Conservation (phyloP, 148 eudicot genomes). For the Pouteria glomerata region DNA sequence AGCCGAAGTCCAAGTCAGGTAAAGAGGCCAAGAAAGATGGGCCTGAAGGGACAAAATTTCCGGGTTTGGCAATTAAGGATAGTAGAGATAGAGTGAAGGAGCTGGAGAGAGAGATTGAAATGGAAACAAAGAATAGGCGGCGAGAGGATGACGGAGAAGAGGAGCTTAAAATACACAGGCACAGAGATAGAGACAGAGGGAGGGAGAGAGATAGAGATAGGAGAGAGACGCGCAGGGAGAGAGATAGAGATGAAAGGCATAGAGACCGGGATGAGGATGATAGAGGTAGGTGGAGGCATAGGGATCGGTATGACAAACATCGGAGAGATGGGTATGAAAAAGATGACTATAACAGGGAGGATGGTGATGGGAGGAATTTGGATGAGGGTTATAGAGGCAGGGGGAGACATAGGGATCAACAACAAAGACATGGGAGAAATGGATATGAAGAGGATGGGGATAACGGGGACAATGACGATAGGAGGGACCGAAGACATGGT, state of each 20-base stretch:
- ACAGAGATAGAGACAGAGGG: not conserved
- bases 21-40: slow-evolving; percentile 22
- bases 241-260: slow-evolving; percentile 25
- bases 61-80: slow-evolving; percentile 56
- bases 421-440: slow-evolving; percentile 16
- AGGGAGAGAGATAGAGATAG: not conserved
- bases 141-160: not conserved
- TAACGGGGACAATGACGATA: slow-evolving; percentile 25
- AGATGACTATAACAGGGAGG: slow-evolving; percentile 8
- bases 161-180: not conserved
- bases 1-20: slow-evolving; percentile 23
- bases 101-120: slow-evolving; percentile 40
- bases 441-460: slow-evolving; percentile 27
- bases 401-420: slow-evolving; percentile 5
- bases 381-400: slow-evolving; percentile 4
- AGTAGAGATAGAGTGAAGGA: slow-evolving; percentile 47
- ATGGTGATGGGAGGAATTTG: not conserved
- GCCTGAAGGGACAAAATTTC: slow-evolving; percentile 20
- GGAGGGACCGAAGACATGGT: slow-evolving; percentile 24
- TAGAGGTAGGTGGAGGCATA: slow-evolving; percentile 17
- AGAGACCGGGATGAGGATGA: slow-evolving; percentile 30
- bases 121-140: slow-evolving; percentile 21
- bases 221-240: slow-evolving; percentile 7
- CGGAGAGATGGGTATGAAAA: slow-evolving; percentile 17
- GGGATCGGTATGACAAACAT: slow-evolving; percentile 20